Percentiles rank a stretch among this genome's conserved stretches.
phyloP scores from a whole-genome alignment of 768 basidiomycete genomes.

The Boletales sp. region DNA sequence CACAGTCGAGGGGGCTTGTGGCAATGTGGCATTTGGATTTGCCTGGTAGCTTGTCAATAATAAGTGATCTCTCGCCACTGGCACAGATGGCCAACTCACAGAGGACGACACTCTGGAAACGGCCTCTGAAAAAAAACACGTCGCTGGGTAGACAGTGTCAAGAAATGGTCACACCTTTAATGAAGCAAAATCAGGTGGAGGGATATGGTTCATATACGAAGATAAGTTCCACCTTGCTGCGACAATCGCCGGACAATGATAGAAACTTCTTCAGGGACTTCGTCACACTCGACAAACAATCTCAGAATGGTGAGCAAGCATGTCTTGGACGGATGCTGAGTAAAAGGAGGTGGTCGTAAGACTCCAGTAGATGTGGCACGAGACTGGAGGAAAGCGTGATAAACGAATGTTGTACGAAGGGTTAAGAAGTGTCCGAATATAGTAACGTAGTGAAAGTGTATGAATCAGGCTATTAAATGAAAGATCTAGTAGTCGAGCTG shows the following conservation, averaged over 20 bases:
- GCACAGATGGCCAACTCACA: conserved; percentile 35
- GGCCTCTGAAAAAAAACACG: conserved; percentile 43
- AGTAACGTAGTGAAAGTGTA: no score
- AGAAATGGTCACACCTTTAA: conserved; percentile 72
- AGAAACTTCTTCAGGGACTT: conserved; percentile 45
- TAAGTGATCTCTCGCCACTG: conserved; percentile 3
- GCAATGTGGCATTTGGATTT: not conserved
- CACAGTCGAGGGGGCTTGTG: conserved; percentile 9
- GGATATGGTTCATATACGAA: conserved; percentile 28
- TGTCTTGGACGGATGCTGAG: conserved; percentile 70
- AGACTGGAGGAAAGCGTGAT: no score
- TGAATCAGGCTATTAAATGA: no score
- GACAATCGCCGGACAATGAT: conserved; percentile 41
- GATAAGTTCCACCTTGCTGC: conserved; percentile 47
- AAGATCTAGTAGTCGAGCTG: no score
- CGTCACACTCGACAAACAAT: conserved; percentile 54
- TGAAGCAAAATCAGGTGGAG: conserved; percentile 4
- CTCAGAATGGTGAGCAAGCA: conserved; percentile 71
- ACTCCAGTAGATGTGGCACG: no score
- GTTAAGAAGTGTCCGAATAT: no score
- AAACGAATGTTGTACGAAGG: no score
- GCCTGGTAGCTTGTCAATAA: conserved; percentile 37
- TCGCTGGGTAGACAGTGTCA: conserved; percentile 44
- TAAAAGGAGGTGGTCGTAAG: not conserved
- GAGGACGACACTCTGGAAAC: conserved; percentile 48